Evolutionary conservation across 192 early-diverging fungal genomes (phyloP), one percentile per base, ranked within the genome.

Genomic region (Jimgerdemannia flammicorona): DNA sequence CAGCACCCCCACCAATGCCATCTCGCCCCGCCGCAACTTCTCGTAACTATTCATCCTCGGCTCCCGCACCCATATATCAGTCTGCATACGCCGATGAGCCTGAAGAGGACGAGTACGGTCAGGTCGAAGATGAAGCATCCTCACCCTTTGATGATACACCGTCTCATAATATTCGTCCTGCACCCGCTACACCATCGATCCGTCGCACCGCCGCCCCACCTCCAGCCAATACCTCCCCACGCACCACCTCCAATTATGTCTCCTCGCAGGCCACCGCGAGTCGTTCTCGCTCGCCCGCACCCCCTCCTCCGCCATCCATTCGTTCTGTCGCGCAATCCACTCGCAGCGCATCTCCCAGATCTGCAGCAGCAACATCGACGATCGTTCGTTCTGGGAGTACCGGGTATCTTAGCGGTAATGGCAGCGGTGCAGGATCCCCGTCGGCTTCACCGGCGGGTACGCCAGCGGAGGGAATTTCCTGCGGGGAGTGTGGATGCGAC

Each of bases 401-500:
- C 19, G 14, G 14, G 14, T 65, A 18, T 19, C 14, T 14, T 65
- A 18, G 14, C 64, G 19, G 64, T 65, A 19, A 19, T 65, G 64
- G 64, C 19, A 65, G 14, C 64, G 67, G 18, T 40, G 18, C 29
- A 68, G 19, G 67, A 19, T 68, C 67, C 19, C 19, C 19, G 7
- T 9, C 40, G 19, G 67, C 29, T 10, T 20, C 29, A 41, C 29
- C 19, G 67, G 19, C 19, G 67, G 67, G 29, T 10, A 68, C 67
- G 19, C 67, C 19, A 18, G 67, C 40, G 6, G 67, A 68, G 29
- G 67, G 6, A 9, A 19, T 9, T 4, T 6, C 67, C 3, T 88
- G 85, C 67, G 72, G 75, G 40, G 77, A 77, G 4, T 93, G 93
- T 70, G 87, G 86, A 4, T 94, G 92, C 83, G 72, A 80, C 17